Evolutionary conservation across 257 asterid species (phyloP), one percentile per base, ranked within the genome.

Genomic region (Solanum chmielewskii): DNA sequence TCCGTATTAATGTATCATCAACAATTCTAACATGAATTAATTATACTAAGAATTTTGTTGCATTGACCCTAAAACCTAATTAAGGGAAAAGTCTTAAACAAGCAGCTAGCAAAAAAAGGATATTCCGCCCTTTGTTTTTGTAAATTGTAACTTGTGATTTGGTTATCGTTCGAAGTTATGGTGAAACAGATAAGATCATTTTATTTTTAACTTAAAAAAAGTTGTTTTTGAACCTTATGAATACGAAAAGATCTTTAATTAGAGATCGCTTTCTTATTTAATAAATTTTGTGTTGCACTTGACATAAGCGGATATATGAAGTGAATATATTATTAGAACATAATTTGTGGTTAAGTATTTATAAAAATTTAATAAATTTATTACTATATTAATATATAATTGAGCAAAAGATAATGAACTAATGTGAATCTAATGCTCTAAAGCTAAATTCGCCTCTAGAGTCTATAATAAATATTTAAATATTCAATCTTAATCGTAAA

Each of bases 111-210:
- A 21, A 27, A 23, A 60, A 23, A 60, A 0, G 1, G 69, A 21
- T 21, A 59, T 20, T 8, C 66, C 66, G 66, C 66, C 27, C 66
- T 59, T 20, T 59, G 66, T 59, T 59, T 59, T 60, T 56, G 64
- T 56, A 18, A 56, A 56, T 18, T 56, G 64, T 7, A 56, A 56
- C n/a, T 56, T 56, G 64, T 56, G 11, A 56, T 6, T 60, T 23
- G 29, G 12, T 60, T 60, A 60, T 23, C 29, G 29, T 21, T 60
- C 3, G 0, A 0, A 11, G 29, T 23, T 60, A 60, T 1, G 29
- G 6, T 60, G 29, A 23, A 14, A 23, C 0, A 10, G 29, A 60
- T 60, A 60, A 23, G 2, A 60, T 21, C 0, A 0, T 2, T 21
- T 23, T 23, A 60, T 9, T 60, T 23, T 9, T 60, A 60, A 60